Evolutionary conservation across 2,329 filamentous ascomycete genomes (phyloP), one percentile per base, ranked within the genome.

Genomic region (Metarhizium brunneum): DNA sequence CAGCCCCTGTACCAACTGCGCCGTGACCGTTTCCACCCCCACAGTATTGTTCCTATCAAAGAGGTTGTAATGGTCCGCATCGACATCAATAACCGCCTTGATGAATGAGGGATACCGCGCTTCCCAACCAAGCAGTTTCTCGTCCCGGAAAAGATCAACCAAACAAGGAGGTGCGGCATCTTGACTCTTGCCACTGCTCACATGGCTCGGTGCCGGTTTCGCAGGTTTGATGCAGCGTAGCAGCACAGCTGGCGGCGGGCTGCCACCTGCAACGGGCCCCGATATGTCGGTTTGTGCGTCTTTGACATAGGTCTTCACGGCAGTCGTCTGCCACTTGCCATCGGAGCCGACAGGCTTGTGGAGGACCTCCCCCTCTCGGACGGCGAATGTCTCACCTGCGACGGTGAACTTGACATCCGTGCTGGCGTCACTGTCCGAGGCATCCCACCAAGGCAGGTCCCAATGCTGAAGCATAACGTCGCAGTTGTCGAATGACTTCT

Each of bases 401-500:
- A 63, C 58, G 18, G 55, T 56, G 4, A 66, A 52, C 35, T 52
- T 53, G 11, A 59, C 53, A 48, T 58, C 60, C 3, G 40, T 50
- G 18, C 55, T 50, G 3, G 59, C 54, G 14, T 61, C 59, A 7
- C 52, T 59, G n/a, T 61, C 52, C 11, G 59, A 57, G 11, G 54
- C 61, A 20, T 60, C 58, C 63, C 64, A 68, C 18, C 49, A 55
- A 18, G 65, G 66, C 6, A 65, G 58, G 20, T 65, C 60, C 66
- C 66, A 68, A 38, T 60, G 14, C 40, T 66, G 59, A 16, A 69
- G 59, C 63, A 69, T 68, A 38, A 59, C 54, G 29, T 66, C 61
- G 61, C 65, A 68, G 54, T 67, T 65, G 30, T 64, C 63, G 20
- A 68, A 65, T n/a, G 62, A 61, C 50, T 64, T 64, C 38, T 60